These are phyloP conservation scores for Flaveria robusta DNA, from an alignment of 129 eudicot genomes.

Conservation along the genomic window DNA sequence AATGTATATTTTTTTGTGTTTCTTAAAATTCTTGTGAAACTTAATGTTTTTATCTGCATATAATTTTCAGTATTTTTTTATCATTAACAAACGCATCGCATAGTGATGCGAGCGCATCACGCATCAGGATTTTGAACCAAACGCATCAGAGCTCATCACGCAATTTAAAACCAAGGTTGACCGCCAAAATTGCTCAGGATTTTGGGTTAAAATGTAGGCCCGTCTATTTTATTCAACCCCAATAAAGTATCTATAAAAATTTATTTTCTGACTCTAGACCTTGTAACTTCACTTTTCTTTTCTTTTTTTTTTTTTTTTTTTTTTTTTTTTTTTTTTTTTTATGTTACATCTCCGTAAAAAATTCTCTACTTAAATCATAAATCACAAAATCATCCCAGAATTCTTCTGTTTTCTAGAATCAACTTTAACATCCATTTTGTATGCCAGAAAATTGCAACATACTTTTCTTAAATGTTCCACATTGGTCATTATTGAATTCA, in stretches of 20 bases:
- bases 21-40: too few relatives aligned
- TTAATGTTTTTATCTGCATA: too few relatives aligned
- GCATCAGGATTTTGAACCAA: too few relatives aligned
- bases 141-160: too few relatives aligned
- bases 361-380: background rate
- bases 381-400: background rate
- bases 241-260: background rate
- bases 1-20: too few relatives aligned
- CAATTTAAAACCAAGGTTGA: too few relatives aligned
- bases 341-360: background rate
- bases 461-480: background rate
- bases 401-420: background rate
- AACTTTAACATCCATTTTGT: conserved; percentile 3
- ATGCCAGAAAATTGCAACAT: background rate
- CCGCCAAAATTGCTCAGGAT: background rate
- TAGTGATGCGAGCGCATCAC: too few relatives aligned
- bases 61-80: too few relatives aligned
- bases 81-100: too few relatives aligned
- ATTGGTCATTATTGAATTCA: background rate
- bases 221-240: background rate
- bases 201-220: background rate
- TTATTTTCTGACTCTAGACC: background rate
- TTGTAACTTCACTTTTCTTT: background rate
- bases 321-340: background rate
- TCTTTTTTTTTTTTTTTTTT: background rate